These are phyloP conservation scores for Helicostylum pulchrum DNA, from an alignment of 192 early-diverging fungal species.

Conservation along the genomic window DNA sequence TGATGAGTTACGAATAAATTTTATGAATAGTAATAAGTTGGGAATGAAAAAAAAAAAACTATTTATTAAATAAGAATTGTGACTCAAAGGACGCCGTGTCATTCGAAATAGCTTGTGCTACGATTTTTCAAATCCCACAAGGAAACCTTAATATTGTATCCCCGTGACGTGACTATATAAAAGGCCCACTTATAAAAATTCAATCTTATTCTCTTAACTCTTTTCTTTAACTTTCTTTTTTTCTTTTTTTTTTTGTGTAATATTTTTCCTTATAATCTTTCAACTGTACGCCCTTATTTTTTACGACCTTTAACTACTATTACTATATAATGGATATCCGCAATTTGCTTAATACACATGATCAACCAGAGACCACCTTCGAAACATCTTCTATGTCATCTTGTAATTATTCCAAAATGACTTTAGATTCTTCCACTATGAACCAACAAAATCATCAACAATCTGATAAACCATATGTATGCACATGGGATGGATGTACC, in stretches of 20 bases:
- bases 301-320: not conserved
- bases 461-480: constrained; percentile 40
- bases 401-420: constrained; percentile 7
- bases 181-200: not conserved
- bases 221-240: not conserved
- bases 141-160: no score
- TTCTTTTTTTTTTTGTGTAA: not conserved
- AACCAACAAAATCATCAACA: constrained; percentile 12
- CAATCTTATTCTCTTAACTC: not conserved
- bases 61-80: no score
- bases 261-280: not conserved
- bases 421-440: not conserved
- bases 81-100: no score
- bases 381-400: constrained; percentile 18
- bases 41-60: no score
- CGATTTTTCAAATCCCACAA: no score
- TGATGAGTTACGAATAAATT: no score
- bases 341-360: constrained; percentile 34
- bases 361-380: constrained; percentile 12
- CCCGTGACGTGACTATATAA: not conserved
- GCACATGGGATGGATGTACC: constrained; percentile 42
- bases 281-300: not conserved
- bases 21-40: no score
- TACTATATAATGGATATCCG: constrained; percentile 33
- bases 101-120: no score